Conservation (phyloP, 140 eudicot genomes). For the Artemisia princeps region DNA sequence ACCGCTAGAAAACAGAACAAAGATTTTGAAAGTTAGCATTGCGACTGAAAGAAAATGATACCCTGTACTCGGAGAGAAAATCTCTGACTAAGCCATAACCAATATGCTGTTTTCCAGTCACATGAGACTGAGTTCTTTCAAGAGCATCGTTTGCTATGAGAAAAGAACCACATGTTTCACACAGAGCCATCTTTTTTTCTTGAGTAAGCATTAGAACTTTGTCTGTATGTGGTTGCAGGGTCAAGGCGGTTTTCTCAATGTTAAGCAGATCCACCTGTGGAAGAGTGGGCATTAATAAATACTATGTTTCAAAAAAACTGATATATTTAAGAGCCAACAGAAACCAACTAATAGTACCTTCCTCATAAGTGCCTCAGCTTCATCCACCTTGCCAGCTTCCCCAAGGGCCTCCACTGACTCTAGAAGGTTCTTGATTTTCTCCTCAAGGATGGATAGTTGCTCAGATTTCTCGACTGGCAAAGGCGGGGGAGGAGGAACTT, state of each 20-base stretch:
- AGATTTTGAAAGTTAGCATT: neutral
- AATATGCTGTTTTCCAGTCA: constrained; percentile 92
- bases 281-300: neutral
- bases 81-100: constrained; percentile 91
- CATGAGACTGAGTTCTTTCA: constrained; percentile 94
- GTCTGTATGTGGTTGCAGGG: constrained; percentile 62
- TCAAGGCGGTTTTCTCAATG: constrained; percentile 67
- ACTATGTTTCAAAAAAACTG: neutral
- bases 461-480: constrained; percentile 74
- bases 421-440: constrained; percentile 79
- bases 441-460: constrained; percentile 73
- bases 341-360: constrained; percentile 40
- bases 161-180: constrained; percentile 95
- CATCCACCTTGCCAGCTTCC: constrained; percentile 96
- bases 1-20: neutral
- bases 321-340: neutral
- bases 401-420: constrained; percentile 98
- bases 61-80: constrained; percentile 72
- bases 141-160: constrained; percentile 86
- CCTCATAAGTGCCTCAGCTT: constrained; percentile 97
- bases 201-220: constrained; percentile 65
- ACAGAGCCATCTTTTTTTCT: constrained; percentile 96
- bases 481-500: constrained; percentile 75
- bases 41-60: constrained; percentile 6
- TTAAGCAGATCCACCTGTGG: constrained; percentile 81